Evolutionary conservation across 345 rosid species (phyloP).

Genomic region (Luvunga scandens): DNA sequence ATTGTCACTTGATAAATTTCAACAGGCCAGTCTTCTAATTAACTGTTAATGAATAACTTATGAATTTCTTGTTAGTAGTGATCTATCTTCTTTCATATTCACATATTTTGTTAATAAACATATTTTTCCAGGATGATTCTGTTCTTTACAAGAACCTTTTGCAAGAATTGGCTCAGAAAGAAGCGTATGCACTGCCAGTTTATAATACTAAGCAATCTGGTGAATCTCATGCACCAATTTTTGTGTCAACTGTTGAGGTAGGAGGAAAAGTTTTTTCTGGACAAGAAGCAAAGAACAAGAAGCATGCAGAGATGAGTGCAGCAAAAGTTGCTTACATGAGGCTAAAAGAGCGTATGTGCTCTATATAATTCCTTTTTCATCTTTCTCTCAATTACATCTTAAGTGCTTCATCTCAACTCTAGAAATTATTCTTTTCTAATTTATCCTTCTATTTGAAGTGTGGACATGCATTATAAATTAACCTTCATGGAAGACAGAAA

Average conservation of each 20-base stretch:
- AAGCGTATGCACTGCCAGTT: constrained; percentile 37
- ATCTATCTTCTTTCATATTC: not conserved
- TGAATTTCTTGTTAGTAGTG: not conserved
- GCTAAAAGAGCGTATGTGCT: constrained; percentile 31
- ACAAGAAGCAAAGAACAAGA: constrained; percentile 50
- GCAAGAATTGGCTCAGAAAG: constrained; percentile 57
- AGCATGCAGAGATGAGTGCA: constrained; percentile 59
- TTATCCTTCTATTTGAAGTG: not conserved
- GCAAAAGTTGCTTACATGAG: constrained; percentile 64
- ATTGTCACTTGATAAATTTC: constrained; percentile 25
- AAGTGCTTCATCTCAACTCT: not conserved
- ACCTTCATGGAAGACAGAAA: not conserved
- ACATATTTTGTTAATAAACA: not conserved
- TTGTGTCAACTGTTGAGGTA: constrained; percentile 50
- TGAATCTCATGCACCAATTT: constrained; percentile 43
- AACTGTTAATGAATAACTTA: not conserved
- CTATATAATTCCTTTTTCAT: not conserved
- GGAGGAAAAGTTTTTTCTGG: constrained; percentile 42
- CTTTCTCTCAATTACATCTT: not conserved
- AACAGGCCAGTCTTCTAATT: constrained; percentile 34
- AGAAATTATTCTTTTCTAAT: not conserved
- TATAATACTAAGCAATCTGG: constrained; percentile 44
- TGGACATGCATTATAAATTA: not conserved
- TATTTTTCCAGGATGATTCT: constrained; percentile 35
- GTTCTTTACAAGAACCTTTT: constrained; percentile 53